phyloP scores from a whole-genome alignment of 768 basidiomycete genomes.

The Lentinula lateritia region DNA sequence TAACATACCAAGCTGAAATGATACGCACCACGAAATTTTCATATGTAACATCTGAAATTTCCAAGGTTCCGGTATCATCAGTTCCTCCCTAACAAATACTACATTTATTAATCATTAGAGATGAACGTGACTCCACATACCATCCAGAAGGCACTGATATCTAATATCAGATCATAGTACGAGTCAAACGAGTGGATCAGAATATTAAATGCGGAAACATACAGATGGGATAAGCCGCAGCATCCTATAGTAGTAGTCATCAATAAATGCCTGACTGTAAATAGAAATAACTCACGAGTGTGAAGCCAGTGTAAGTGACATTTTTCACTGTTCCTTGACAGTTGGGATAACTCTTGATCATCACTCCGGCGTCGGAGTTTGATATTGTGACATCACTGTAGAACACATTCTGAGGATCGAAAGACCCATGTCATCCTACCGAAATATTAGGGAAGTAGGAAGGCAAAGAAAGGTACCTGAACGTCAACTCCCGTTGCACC shows the following conservation, averaged over 20 bases:
- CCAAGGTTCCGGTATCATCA: constrained; percentile 9
- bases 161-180: not conserved
- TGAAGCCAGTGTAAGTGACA: constrained; percentile 13
- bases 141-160: constrained; percentile 13
- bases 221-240: constrained; percentile 8
- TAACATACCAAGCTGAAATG: too few relatives aligned
- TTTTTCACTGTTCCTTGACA: constrained; percentile 16
- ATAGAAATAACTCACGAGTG: not conserved
- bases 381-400: constrained; percentile 16
- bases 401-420: constrained; percentile 9
- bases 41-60: constrained; percentile 12
- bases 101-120: not conserved
- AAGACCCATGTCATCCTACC: not conserved
- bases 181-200: too few relatives aligned
- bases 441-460: too few relatives aligned
- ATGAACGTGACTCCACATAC: not conserved
- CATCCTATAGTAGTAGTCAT: not conserved
- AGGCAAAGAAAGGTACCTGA: not conserved
- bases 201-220: not conserved
- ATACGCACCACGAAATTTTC: constrained; percentile 3
- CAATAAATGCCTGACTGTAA: too few relatives aligned
- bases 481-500: constrained; percentile 15
- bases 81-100: not conserved
- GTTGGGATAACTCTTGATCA: constrained; percentile 18
- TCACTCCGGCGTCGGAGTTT: constrained; percentile 17